Evolutionary conservation across 2,329 filamentous ascomycete genomes (phyloP), one percentile per base, ranked within the genome.

Genomic region (Aspergillus pseudoglaucus): DNA sequence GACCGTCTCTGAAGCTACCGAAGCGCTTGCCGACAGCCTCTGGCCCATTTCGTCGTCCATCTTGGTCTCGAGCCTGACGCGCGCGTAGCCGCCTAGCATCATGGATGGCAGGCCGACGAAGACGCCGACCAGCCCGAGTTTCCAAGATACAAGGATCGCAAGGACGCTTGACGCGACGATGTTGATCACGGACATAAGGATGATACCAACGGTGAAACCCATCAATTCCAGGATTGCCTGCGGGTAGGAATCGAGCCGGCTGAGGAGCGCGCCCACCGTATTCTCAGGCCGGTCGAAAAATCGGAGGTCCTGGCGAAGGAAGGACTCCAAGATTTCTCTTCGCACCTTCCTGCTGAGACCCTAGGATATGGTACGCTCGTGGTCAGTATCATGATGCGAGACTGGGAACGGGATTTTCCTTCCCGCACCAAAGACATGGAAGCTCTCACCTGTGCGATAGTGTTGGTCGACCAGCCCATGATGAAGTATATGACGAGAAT

Each of bases 111-210:
- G 56, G 2, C 71, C 73, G 9, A 71, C 75, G 32, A 76, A 68
- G 0, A 73, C 61, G 1, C 76, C 62, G 0, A 75, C 71, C 0
- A 80, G 64, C 0, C 74, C 75, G 1, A 80, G 65, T 46, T 76
- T 78, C 74, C 74, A 81, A 0, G 73, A 73, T 42, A 66, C 67
- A 2, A 60, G 68, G 6, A 81, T 63, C 3, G 72, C 72, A 1
- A 81, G 59, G 7, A 75, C 63, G 12, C 68, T 67, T 51, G 70
- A 75, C 1, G 73, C 69, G 1, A 77, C 7, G 0, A 80, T 53
- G 35, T 73, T 78, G 44, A 75, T 60, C 1, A 73, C 44, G 41
- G 73, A 69, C 51, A 76, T 69, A n/a, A 75, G 48, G 10, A 81
- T 68, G 2, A 80, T 56, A 1, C 66, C 67, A 7, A 78, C 47